phyloP scores from a whole-genome alignment of 192 early-diverging fungal genomes.

The Coemansia sp. region DNA sequence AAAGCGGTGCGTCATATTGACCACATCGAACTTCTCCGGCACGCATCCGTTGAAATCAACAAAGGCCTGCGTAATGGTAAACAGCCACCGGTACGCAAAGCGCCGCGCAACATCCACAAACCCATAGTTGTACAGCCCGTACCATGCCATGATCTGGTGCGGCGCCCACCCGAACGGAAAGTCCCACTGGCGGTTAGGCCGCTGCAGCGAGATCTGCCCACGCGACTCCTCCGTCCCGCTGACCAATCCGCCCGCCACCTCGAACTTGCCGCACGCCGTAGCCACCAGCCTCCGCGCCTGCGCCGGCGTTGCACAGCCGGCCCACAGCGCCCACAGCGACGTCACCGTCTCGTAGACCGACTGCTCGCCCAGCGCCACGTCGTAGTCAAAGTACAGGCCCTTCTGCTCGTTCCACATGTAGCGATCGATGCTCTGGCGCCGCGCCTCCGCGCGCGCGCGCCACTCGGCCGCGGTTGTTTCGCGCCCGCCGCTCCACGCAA shows the following conservation, averaged over 20 bases:
- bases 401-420: slow-evolving; percentile 84
- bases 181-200: slow-evolving; percentile 97
- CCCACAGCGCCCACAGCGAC: slow-evolving; percentile 91
- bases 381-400: slow-evolving; percentile 88
- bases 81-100: slow-evolving; percentile 94
- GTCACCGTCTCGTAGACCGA: slow-evolving; percentile 88
- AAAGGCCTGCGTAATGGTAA: slow-evolving; percentile 91
- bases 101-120: slow-evolving; percentile 69
- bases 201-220: slow-evolving; percentile 72
- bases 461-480: slow-evolving; percentile 60
- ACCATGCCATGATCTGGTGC: slow-evolving; percentile 98
- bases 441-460: slow-evolving; percentile 63
- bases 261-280: slow-evolving; percentile 73
- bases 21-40: slow-evolving; percentile 97
- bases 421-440: slow-evolving; percentile 67
- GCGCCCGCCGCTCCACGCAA: slow-evolving; percentile 40
- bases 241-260: slow-evolving; percentile 89
- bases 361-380: slow-evolving; percentile 66
- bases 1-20: slow-evolving; percentile 83
- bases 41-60: slow-evolving; percentile 97
- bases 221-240: slow-evolving; percentile 90
- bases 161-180: slow-evolving; percentile 97
- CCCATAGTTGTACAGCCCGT: slow-evolving; percentile 83
- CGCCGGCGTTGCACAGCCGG: slow-evolving; percentile 68
- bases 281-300: slow-evolving; percentile 79